These are phyloP conservation scores for Condylostoma magnum DNA, from an alignment of 169 alveolate species.

Conservation along the genomic window DNA sequence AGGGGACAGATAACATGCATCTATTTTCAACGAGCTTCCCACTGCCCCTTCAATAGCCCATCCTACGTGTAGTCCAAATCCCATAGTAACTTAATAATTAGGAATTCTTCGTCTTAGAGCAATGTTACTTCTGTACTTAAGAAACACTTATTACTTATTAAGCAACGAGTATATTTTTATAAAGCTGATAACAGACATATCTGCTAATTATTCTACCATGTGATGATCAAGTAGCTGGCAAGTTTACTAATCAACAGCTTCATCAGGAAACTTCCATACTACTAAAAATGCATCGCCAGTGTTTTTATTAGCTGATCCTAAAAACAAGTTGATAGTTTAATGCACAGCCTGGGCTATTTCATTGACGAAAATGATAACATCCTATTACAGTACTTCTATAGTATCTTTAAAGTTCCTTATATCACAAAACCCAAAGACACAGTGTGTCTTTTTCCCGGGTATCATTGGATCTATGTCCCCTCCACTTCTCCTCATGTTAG, in stretches of 20 bases:
- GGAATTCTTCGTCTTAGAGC: slow-evolving; percentile 20
- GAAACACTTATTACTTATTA: slow-evolving; percentile 51
- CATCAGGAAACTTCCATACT: slow-evolving; percentile 88
- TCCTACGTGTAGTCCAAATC: slow-evolving; percentile 94
- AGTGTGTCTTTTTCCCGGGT: slow-evolving; percentile 90
- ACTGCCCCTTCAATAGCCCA: slow-evolving; percentile 97
- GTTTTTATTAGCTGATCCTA: slow-evolving; percentile 96
- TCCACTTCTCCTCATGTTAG: slow-evolving; percentile 68
- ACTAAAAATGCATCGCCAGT: slow-evolving; percentile 95
- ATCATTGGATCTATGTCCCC: slow-evolving; percentile 81
- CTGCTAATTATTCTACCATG: slow-evolving; percentile 45
- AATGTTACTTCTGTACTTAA: slow-evolving; percentile 33
- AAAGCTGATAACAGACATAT: slow-evolving; percentile 85
- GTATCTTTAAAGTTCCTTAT: slow-evolving; percentile 92
- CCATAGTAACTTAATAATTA: slow-evolving; percentile 84
- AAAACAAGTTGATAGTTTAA: slow-evolving; percentile 87
- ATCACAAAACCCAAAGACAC: slow-evolving; percentile 94
- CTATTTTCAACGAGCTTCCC: slow-evolving; percentile 94
- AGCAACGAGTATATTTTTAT: slow-evolving; percentile 78
- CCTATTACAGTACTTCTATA: slow-evolving; percentile 91
- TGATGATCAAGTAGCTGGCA: slow-evolving; percentile 21
- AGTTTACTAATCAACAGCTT: slow-evolving; percentile 38
- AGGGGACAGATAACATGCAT: slow-evolving; percentile 93
- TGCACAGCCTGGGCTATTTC: slow-evolving; percentile 94
- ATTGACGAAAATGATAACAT: slow-evolving; percentile 83